Conservation (phyloP, 305 asterid genomes). For the Fraxinus velutina region DNA sequence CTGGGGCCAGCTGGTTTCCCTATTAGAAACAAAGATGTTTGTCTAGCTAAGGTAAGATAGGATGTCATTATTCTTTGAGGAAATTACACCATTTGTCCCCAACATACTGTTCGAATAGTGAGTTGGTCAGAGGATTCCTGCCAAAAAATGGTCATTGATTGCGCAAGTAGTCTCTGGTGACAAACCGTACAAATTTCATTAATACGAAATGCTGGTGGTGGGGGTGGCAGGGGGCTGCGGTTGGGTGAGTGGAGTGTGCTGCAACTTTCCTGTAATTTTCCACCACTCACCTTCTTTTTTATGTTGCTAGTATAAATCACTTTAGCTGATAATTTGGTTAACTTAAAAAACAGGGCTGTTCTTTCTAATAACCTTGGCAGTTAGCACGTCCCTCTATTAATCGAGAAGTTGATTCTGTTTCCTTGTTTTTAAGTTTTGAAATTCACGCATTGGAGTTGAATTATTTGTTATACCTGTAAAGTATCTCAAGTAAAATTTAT, state of each 20-base stretch:
- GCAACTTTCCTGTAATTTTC: background rate
- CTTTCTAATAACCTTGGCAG: background rate
- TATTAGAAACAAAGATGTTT: conserved; percentile 11
- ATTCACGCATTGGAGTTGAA: background rate
- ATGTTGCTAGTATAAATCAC: background rate
- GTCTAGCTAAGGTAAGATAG: conserved; percentile 6
- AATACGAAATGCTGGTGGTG: background rate
- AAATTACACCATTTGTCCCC: background rate
- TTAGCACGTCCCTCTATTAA: background rate
- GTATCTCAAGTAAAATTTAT: background rate
- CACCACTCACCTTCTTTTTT: background rate
- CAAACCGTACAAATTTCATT: background rate
- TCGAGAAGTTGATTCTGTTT: conserved; percentile 7
- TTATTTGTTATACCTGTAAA: background rate
- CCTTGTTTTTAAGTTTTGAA: background rate
- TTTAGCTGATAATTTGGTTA: background rate
- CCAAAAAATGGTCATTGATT: background rate
- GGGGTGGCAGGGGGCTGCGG: background rate
- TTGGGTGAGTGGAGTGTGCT: background rate
- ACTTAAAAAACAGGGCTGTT: conserved; percentile 5
- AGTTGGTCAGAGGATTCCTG: background rate
- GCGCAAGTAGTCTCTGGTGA: background rate
- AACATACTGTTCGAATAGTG: background rate
- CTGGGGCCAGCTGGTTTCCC: conserved; percentile 20
- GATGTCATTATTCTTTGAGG: conserved; percentile 17